Evolutionary conservation across 2,329 filamentous ascomycete genomes (phyloP).

Genomic region (Neopestalotiopsis clavispora): DNA sequence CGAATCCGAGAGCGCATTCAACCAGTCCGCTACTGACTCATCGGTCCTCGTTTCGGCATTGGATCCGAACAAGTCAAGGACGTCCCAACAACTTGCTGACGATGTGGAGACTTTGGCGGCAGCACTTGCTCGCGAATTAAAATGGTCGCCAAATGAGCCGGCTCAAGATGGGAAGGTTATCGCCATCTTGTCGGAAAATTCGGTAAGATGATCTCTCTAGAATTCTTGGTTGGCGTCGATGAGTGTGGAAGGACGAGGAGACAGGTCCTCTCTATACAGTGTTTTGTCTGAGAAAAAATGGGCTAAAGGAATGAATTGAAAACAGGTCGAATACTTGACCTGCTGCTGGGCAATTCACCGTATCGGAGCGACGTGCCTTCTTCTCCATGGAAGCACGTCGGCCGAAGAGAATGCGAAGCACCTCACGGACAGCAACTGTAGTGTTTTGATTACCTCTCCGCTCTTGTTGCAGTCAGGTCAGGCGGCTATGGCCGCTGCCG

Average conservation of each 20-base stretch:
- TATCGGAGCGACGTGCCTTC: slow-evolving; percentile 11
- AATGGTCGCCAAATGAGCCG: slow-evolving; percentile 4
- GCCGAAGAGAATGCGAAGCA: slow-evolving; percentile 11
- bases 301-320: not conserved
- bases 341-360: slow-evolving; percentile 12
- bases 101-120: slow-evolving; percentile 10
- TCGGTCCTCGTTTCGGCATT: not conserved
- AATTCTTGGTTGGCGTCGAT: no score
- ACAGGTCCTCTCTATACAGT: no score
- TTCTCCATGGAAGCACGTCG: slow-evolving; percentile 3
- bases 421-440: not conserved
- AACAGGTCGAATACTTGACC: slow-evolving; percentile 2
- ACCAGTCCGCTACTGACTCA: not conserved
- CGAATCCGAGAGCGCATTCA: no score
- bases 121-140: slow-evolving; percentile 6
- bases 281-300: no score
- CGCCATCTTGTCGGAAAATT: slow-evolving; percentile 13
- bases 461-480: slow-evolving; percentile 1
- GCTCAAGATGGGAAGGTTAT: slow-evolving; percentile 6
- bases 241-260: no score
- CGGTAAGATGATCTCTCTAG: not conserved
- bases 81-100: not conserved
- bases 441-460: slow-evolving; percentile 4
- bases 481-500: not conserved
- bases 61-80: not conserved